Evolutionary conservation across 192 early-diverging fungal genomes (phyloP), one percentile per base, ranked within the genome.

Genomic region (Coemansia sp.): DNA sequence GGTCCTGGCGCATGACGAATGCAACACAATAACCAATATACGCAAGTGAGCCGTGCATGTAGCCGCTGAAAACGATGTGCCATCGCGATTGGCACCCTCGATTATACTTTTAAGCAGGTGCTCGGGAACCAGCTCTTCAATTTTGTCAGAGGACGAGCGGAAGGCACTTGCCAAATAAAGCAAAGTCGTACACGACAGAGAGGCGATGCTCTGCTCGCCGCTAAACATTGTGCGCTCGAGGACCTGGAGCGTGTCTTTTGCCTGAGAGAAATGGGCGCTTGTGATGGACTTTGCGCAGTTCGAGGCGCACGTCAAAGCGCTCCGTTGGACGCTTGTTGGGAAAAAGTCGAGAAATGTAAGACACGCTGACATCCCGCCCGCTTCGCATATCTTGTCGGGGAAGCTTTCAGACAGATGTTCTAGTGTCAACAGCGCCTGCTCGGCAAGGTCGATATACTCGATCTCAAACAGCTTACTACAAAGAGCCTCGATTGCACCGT

Each of bases 311-410:
- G 84, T 87, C 35, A 96, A 79, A 1, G 91, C 90, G 2, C 86
- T 89, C 17, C 92, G 83, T 72, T 97, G 95, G 0, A 92, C 89
- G 50, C 89, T 89, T 3, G 93, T 84, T 23, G 88, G 81, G 68
- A 96, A 96, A 74, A 97, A 97, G 61, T 97, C 95, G 10, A 97
- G 70, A 50, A 89, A 96, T 83, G 87, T 87, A 20, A 97, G 79
- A 4, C 84, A 84, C 0, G 92, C 93, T 7, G 81, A 73, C 62
- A 96, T 61, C 13, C 93, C 94, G 29, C 95, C 94, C 3, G 79
- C 84, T 14, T 62, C 67, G 43, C 67, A 74, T n/a, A 79, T 68
- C 3, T 69, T 63, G 15, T 61, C 69, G 5, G 67, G 62, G 59
- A 62, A 70, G 40, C 65, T 63, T 34, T 19, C 36, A 1, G 89